Percentiles rank a stretch among this genome's conserved stretches.
Evolutionary conservation across 208 protist species (phyloP).

Genomic region (Lotmaria passim): DNA sequence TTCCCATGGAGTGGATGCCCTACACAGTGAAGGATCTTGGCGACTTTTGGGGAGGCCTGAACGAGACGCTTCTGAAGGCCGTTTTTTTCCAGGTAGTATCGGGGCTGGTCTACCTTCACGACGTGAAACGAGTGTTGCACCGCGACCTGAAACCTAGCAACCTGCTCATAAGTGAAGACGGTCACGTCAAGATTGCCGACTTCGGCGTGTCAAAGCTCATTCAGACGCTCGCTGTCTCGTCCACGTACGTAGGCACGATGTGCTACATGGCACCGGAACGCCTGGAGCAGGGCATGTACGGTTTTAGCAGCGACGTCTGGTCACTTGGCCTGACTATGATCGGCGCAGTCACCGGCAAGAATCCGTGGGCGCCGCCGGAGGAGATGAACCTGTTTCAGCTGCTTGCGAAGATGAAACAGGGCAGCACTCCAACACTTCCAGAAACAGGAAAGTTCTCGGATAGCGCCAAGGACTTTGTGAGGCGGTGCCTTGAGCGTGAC

Average conservation of each 20-base stretch:
- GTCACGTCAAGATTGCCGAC: constrained; percentile 92
- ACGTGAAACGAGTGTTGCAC: constrained; percentile 92
- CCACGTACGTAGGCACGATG: constrained; percentile 94
- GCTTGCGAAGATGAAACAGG: constrained; percentile 75
- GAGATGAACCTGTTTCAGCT: constrained; percentile 91
- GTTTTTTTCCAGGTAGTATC: constrained; percentile 89
- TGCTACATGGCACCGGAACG: constrained; percentile 95
- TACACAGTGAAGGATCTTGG: constrained; percentile 87
- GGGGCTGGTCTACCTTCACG: constrained; percentile 84
- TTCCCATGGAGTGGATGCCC: constrained; percentile 92
- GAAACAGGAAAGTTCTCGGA: constrained; percentile 66
- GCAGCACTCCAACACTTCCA: constrained; percentile 76
- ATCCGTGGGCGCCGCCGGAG: constrained; percentile 88
- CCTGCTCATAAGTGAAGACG: constrained; percentile 94
- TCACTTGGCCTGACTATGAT: constrained; percentile 92
- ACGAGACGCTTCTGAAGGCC: constrained; percentile 81
- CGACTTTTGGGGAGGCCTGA: constrained; percentile 81
- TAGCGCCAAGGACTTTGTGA: constrained; percentile 77
- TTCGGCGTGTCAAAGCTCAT: constrained; percentile 94
- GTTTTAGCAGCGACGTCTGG: constrained; percentile 94
- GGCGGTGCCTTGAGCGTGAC: constrained; percentile 72
- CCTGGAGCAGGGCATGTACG: constrained; percentile 89
- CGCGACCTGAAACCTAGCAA: constrained; percentile 98
- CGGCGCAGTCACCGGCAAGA: constrained; percentile 76
- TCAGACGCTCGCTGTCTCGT: constrained; percentile 87